These are phyloP conservation scores for Chromera velia DNA, from an alignment of 73 alveolate genomes.

Conservation along the genomic window DNA sequence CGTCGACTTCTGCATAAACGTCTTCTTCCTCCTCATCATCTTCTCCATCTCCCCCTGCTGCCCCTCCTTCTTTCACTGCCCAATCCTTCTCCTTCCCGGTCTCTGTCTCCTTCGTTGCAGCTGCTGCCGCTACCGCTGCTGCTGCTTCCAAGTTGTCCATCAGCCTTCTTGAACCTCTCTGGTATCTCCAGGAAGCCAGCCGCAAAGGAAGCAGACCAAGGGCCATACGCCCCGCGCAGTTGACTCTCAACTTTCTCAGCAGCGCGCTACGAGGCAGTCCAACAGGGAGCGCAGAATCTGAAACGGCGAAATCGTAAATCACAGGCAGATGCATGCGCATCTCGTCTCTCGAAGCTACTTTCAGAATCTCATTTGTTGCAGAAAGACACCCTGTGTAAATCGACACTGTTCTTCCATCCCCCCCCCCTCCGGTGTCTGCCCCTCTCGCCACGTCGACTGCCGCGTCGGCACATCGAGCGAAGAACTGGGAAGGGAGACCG, in stretches of 20 bases:
- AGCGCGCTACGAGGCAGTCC: too few species aligned
- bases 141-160: background rate
- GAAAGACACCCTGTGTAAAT: too few species aligned
- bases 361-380: too few species aligned
- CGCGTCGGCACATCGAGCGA: too few species aligned
- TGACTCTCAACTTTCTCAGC: background rate
- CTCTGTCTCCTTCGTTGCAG: background rate
- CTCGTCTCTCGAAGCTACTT: too few species aligned
- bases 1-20: conserved; percentile 68
- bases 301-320: too few species aligned
- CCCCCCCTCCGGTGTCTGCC: too few species aligned
- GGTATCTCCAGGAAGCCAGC: background rate
- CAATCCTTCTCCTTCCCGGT: background rate
- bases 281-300: too few species aligned
- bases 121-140: background rate
- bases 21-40: conserved; percentile 58
- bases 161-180: background rate
- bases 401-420: too few species aligned
- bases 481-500: too few species aligned
- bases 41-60: conserved; percentile 50
- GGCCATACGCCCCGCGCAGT: background rate
- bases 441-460: too few species aligned
- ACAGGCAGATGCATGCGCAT: too few species aligned
- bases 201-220: background rate
- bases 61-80: background rate